phyloP scores from a whole-genome alignment of 805 yeast genomes.

The Suhomyces faveliae region DNA sequence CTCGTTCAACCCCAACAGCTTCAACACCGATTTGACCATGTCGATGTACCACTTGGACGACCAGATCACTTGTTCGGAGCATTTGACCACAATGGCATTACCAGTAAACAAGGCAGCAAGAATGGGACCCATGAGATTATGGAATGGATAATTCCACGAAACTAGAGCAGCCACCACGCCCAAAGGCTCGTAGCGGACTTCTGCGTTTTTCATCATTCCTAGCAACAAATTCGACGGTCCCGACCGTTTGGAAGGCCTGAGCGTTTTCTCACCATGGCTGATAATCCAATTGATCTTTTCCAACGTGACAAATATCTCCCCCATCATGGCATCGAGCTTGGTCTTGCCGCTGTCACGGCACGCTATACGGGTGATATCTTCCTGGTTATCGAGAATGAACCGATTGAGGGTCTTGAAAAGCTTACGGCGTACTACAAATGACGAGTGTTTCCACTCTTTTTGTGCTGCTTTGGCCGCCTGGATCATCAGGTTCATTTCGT shows the following conservation, averaged over 20 bases:
- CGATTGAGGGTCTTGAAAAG: constrained; percentile 69
- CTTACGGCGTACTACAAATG: constrained; percentile 64
- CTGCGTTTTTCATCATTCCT: constrained; percentile 83
- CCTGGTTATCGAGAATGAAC: constrained; percentile 78
- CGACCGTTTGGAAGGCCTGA: constrained; percentile 72
- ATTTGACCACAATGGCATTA: constrained; percentile 85
- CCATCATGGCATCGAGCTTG: constrained; percentile 92
- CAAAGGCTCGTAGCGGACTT: constrained; percentile 89
- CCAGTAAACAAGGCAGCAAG: constrained; percentile 89
- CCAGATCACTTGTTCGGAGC: constrained; percentile 97
- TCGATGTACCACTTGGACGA: constrained; percentile 77
- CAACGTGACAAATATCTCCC: constrained; percentile 91
- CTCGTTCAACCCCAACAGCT: constrained; percentile 72
- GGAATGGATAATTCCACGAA: constrained; percentile 98
- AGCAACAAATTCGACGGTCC: constrained; percentile 85
- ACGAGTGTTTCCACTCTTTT: constrained; percentile 46
- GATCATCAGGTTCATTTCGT: constrained; percentile 70
- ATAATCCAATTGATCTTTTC: constrained; percentile 92
- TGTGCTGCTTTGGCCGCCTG: constrained; percentile 56
- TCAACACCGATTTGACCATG: constrained; percentile 69
- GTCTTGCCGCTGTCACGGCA: constrained; percentile 97
- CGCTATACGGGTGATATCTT: constrained; percentile 83
- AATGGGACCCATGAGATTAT: constrained; percentile 89
- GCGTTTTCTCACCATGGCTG: constrained; percentile 71
- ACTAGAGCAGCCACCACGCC: constrained; percentile 87